Evolutionary conservation across 1,139 yeast species (phyloP).

Genomic region (Fermentozyma sake): DNA sequence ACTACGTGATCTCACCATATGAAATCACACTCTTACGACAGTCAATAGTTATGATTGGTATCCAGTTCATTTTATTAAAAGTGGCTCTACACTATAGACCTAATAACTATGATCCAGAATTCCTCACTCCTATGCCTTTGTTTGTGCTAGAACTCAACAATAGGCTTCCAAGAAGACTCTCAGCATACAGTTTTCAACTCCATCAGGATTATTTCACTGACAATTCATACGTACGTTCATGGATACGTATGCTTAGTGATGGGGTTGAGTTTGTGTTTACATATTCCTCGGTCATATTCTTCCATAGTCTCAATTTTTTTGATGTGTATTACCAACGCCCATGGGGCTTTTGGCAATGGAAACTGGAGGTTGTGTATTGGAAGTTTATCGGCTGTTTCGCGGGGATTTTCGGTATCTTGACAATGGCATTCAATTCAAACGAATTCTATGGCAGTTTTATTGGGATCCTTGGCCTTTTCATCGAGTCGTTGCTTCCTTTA

Average conservation of each 20-base stretch:
- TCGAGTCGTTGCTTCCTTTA: conserved; percentile 79
- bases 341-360: conserved; percentile 83
- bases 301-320: conserved; percentile 49
- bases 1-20: conserved; percentile 75
- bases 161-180: conserved; percentile 15
- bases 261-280: conserved; percentile 15
- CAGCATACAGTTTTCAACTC: conserved; percentile 8
- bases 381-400: conserved; percentile 52
- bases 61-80: conserved; percentile 61
- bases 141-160: conserved; percentile 26
- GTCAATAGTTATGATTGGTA: conserved; percentile 70
- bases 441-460: conserved; percentile 50
- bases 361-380: conserved; percentile 60
- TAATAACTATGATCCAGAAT: conserved; percentile 35
- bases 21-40: conserved; percentile 74
- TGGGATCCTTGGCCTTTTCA: conserved; percentile 69
- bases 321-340: conserved; percentile 70
- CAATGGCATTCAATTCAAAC: conserved; percentile 38
- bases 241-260: conserved; percentile 17
- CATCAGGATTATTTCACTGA: conserved; percentile 11
- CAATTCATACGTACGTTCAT: conserved; percentile 6
- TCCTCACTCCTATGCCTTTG: conserved; percentile 29
- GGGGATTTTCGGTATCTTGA: conserved; percentile 34
- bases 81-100: conserved; percentile 62
- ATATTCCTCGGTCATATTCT: conserved; percentile 13